A percentile compares a stretch with the other conserved stretches of the same genome.
Conservation (phyloP, 257 asterid genomes). For the Eucommia ulmoides region DNA sequence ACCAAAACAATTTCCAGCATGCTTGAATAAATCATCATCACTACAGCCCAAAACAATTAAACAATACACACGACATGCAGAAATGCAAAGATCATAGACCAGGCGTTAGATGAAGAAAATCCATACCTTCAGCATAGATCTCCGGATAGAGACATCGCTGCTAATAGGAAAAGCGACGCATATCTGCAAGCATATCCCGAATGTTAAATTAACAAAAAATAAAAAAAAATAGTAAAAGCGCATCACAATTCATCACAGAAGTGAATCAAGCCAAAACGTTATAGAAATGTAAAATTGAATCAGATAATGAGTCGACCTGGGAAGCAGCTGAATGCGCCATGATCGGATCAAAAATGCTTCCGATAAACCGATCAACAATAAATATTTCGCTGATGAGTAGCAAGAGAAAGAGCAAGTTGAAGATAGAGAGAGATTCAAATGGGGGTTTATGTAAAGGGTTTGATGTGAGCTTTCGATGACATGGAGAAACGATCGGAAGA, state of each 20-base stretch:
- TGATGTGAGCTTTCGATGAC: not conserved
- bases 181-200: slow-evolving; percentile 28
- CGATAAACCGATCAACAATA: too few species aligned
- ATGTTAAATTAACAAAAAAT: slow-evolving; percentile 2
- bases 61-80: not conserved
- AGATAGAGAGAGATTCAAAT: not conserved
- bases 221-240: not conserved
- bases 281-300: not conserved
- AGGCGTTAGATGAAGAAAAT: not conserved
- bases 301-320: not conserved
- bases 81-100: not conserved
- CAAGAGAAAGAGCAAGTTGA: not conserved
- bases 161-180: slow-evolving; percentile 33
- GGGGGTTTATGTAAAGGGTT: not conserved
- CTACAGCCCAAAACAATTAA: too few species aligned
- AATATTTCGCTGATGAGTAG: not conserved
- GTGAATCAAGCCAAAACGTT: not conserved
- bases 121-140: slow-evolving; percentile 40
- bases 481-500: not conserved
- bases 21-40: not conserved
- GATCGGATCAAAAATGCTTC: not conserved
- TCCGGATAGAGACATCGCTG: slow-evolving; percentile 26
- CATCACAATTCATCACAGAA: not conserved
- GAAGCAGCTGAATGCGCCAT: slow-evolving; percentile 1
- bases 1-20: not conserved